A percentile compares a stretch with the other conserved stretches of the same genome.
Conservation (phyloP, 805 yeast species). For the Jamesozyma lodderae region DNA sequence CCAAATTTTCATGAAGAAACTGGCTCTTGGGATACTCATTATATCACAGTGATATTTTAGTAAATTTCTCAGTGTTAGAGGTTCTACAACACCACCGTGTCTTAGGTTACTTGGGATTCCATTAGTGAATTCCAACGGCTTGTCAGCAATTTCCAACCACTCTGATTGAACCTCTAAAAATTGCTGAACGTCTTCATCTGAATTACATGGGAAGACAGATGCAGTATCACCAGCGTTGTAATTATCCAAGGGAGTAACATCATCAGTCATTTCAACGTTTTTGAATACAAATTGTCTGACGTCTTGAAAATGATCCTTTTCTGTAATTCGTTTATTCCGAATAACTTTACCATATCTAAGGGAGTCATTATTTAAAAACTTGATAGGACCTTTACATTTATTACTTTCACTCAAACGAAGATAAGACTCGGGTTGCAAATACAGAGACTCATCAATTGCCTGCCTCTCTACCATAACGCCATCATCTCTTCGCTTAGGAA, state of each 20-base stretch:
- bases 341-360: slow-evolving; percentile 38
- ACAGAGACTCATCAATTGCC: slow-evolving; percentile 17
- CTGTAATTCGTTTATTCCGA: slow-evolving; percentile 54
- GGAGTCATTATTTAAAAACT: slow-evolving; percentile 14
- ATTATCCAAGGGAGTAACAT: slow-evolving; percentile 17
- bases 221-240: slow-evolving; percentile 77
- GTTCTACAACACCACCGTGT: slow-evolving; percentile 54
- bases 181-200: slow-evolving; percentile 49
- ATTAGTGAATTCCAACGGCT: slow-evolving; percentile 29
- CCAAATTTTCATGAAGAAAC: slow-evolving; percentile 66
- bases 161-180: slow-evolving; percentile 56
- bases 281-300: slow-evolving; percentile 55
- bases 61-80: slow-evolving; percentile 61
- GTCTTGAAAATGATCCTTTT: slow-evolving; percentile 77
- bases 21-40: slow-evolving; percentile 70
- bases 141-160: slow-evolving; percentile 68
- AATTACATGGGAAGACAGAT: slow-evolving; percentile 68
- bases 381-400: neutral
- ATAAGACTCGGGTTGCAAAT: slow-evolving; percentile 24
- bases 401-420: slow-evolving; percentile 4
- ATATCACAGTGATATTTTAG: slow-evolving; percentile 77
- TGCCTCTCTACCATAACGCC: slow-evolving; percentile 16
- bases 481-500: slow-evolving; percentile 31
- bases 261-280: slow-evolving; percentile 9
- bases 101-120: slow-evolving; percentile 21